These are phyloP conservation scores for Fragaria ananassa DNA, from an alignment of 306 rosid species.

Conservation along the genomic window DNA sequence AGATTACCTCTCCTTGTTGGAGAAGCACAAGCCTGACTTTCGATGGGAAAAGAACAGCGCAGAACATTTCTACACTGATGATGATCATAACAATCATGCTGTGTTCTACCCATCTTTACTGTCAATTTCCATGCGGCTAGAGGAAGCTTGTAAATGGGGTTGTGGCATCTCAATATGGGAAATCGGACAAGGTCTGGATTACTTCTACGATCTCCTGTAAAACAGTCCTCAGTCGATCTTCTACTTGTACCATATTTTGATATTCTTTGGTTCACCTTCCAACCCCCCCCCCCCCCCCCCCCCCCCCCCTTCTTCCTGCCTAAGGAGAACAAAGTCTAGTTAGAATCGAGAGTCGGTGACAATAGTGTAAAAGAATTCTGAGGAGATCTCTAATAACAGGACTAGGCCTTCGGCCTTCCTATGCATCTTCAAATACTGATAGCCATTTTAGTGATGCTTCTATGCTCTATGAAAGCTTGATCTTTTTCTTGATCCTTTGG, in stretches of 20 bases:
- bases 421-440: not conserved
- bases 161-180: slow-evolving; percentile 96
- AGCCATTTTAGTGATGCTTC: not conserved
- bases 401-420: not conserved
- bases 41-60: slow-evolving; percentile 84
- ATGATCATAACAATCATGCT: slow-evolving; percentile 51
- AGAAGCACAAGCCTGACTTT: slow-evolving; percentile 65
- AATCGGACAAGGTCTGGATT: slow-evolving; percentile 98
- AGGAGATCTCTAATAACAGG: not conserved
- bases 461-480: not conserved
- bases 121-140: slow-evolving; percentile 76
- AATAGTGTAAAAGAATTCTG: slow-evolving; percentile 7
- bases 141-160: slow-evolving; percentile 81
- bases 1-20: slow-evolving; percentile 72
- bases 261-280: not conserved
- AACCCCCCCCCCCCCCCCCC: too few relatives aligned
- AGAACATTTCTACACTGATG: slow-evolving; percentile 69
- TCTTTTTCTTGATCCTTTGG: not conserved
- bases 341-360: not conserved
- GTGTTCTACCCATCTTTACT: slow-evolving; percentile 82
- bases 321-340: not conserved
- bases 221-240: not conserved
- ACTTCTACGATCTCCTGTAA: slow-evolving; percentile 71
- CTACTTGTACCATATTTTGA: not conserved
- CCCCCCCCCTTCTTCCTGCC: too few relatives aligned